These are phyloP conservation scores for Coprinopsis strossmayeri DNA, from an alignment of 768 basidiomycete genomes.

Conservation along the genomic window DNA sequence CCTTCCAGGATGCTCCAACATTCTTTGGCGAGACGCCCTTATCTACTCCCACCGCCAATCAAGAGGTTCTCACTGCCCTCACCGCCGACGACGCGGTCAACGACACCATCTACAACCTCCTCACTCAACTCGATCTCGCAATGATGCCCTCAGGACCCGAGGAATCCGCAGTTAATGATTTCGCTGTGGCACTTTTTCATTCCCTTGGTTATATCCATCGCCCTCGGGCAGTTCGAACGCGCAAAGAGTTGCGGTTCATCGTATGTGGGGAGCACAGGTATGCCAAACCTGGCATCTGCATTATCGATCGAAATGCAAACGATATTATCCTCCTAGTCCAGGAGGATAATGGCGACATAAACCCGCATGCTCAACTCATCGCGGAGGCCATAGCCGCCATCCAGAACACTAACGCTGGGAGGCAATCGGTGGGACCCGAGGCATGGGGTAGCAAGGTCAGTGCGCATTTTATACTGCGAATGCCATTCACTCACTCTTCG, in stretches of 20 bases:
- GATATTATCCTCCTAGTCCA: slow-evolving; percentile 16
- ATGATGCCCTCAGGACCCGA: slow-evolving; percentile 10
- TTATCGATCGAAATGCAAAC: slow-evolving; percentile 18
- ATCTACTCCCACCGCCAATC: slow-evolving; percentile 14
- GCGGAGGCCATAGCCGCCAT: slow-evolving; percentile 5
- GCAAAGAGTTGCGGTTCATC: slow-evolving; percentile 7
- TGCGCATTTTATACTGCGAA: background rate
- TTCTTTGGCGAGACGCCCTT: slow-evolving; percentile 19
- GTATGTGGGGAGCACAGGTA: slow-evolving; percentile 22
- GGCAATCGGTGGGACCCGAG: background rate
- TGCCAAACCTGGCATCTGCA: slow-evolving; percentile 24
- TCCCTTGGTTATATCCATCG: slow-evolving; percentile 16
- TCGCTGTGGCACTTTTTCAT: slow-evolving; percentile 22
- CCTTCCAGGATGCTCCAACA: slow-evolving; percentile 15
- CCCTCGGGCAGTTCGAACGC: background rate
- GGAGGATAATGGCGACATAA: slow-evolving; percentile 5
- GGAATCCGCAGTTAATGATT: slow-evolving; percentile 30
- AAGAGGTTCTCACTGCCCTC: slow-evolving; percentile 7
- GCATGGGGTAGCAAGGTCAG: background rate
- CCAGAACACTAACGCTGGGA: background rate
- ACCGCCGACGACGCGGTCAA: slow-evolving; percentile 7
- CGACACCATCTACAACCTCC: slow-evolving; percentile 9
- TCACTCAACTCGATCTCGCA: slow-evolving; percentile 7
- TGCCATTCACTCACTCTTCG: background rate
- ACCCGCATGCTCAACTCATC: slow-evolving; percentile 3